Conservation (phyloP, 495 filamentous ascomycete genomes). For the Lichina pygmaea region DNA sequence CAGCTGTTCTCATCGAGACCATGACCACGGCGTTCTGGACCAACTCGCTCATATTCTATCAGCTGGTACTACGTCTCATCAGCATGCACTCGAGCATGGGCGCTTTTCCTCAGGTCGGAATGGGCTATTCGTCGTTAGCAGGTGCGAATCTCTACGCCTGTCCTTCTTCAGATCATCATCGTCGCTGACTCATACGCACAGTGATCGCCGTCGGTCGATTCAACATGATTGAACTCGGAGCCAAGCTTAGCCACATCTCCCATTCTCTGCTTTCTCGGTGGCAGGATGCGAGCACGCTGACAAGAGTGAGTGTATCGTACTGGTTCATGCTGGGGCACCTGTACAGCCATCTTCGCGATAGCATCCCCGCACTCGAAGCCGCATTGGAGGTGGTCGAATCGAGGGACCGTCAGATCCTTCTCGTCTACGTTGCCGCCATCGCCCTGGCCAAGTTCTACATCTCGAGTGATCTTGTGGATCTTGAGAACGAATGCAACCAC, state of each 20-base stretch:
- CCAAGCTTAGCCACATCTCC: constrained; percentile 33
- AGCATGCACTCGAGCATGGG: constrained; percentile 36
- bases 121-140: constrained; percentile 49
- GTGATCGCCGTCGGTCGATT: constrained; percentile 45
- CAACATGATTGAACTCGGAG: constrained; percentile 39
- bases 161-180: not conserved
- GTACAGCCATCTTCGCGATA: constrained; percentile 29
- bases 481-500: constrained; percentile 12
- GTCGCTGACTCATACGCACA: not conserved
- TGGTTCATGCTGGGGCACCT: constrained; percentile 52
- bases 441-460: constrained; percentile 43
- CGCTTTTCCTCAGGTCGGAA: constrained; percentile 43
- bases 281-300: constrained; percentile 39
- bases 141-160: constrained; percentile 4
- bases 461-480: constrained; percentile 45
- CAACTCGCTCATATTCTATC: constrained; percentile 47
- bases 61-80: constrained; percentile 43
- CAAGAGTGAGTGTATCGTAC: constrained; percentile 43
- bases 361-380: constrained; percentile 32
- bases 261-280: constrained; percentile 38
- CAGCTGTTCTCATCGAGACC: constrained; percentile 45
- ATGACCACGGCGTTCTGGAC: constrained; percentile 66
- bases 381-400: constrained; percentile 43
- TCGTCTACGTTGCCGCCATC: constrained; percentile 47
- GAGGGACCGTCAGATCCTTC: constrained; percentile 47